phyloP scores from a whole-genome alignment of 371 early-diverging fungal species.

The Polyrhizophydium stewartii region DNA sequence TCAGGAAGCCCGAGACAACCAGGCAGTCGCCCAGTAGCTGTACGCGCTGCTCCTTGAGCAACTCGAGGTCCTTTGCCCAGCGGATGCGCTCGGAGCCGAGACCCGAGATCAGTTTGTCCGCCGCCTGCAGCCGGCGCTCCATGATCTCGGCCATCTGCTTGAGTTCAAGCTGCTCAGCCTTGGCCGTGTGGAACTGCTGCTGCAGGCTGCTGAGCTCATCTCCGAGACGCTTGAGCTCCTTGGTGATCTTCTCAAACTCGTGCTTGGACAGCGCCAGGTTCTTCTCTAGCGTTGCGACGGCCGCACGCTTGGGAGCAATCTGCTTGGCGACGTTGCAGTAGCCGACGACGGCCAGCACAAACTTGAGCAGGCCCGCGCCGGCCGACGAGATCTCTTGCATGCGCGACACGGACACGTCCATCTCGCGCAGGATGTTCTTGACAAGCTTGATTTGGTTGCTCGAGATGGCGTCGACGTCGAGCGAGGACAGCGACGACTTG shows the following conservation, averaged over 20 bases:
- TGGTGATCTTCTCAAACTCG: constrained; percentile 55
- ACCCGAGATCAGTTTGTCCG: constrained; percentile 60
- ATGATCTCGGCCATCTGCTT: constrained; percentile 60
- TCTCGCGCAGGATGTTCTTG: constrained; percentile 48
- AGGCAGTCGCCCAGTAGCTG: constrained; percentile 57
- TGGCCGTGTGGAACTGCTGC: constrained; percentile 50
- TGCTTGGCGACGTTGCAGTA: constrained; percentile 60
- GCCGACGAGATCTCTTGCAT: constrained; percentile 59
- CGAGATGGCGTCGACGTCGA: constrained; percentile 55
- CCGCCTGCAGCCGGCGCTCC: constrained; percentile 54
- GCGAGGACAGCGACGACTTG: constrained; percentile 40
- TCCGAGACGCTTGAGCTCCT: constrained; percentile 44
- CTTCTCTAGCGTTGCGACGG: constrained; percentile 52
- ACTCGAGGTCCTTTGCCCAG: constrained; percentile 49
- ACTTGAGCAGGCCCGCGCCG: constrained; percentile 53
- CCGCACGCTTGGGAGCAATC: constrained; percentile 55
- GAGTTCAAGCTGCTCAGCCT: constrained; percentile 55
- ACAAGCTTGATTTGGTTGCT: constrained; percentile 49
- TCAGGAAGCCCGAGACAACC: constrained; percentile 50
- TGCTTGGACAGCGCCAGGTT: constrained; percentile 51
- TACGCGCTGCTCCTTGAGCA: constrained; percentile 43
- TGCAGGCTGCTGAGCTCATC: constrained; percentile 46
- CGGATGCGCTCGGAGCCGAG: constrained; percentile 53
- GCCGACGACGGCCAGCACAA: constrained; percentile 56
- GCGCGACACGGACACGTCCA: constrained; percentile 48